phyloP scores from a whole-genome alignment of 148 eudicot genomes.

The Drosera capensis region DNA sequence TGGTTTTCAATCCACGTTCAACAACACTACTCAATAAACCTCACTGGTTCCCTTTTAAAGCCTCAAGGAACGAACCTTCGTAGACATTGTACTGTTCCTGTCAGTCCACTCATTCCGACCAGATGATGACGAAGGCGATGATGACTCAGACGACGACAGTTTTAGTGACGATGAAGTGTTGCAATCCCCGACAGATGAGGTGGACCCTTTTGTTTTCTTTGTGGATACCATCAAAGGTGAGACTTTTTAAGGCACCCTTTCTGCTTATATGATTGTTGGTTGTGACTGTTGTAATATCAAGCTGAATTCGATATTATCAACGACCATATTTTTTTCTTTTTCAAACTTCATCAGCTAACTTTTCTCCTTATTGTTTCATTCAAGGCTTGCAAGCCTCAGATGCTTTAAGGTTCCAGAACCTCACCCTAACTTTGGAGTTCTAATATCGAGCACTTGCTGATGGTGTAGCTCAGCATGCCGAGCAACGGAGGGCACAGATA shows the following conservation, averaged over 20 bases:
- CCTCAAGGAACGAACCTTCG: too few species aligned
- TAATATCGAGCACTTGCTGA: constrained; percentile 72
- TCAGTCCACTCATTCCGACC: constrained; percentile 67
- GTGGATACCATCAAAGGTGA: constrained; percentile 76
- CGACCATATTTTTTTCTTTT: not conserved
- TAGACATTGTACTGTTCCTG: too few species aligned
- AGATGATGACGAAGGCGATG: constrained; percentile 6
- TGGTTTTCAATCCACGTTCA: too few species aligned
- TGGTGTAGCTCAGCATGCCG: constrained; percentile 90
- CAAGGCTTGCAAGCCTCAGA: constrained; percentile 77
- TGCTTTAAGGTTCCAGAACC: constrained; percentile 61
- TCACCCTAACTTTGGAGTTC: constrained; percentile 65
- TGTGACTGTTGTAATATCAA: not conserved
- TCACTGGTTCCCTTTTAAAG: too few species aligned
- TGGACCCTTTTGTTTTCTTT: constrained; percentile 83
- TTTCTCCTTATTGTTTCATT: not conserved
- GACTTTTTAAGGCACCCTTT: not conserved
- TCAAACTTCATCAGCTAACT: not conserved
- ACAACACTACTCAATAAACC: too few species aligned
- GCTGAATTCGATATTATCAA: not conserved
- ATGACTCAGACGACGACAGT: constrained; percentile 23
- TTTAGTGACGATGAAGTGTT: constrained; percentile 88
- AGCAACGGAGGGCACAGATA: constrained; percentile 66
- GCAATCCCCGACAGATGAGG: constrained; percentile 87
- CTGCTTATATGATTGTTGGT: not conserved